Evolutionary conservation across 2,329 filamentous ascomycete species (phyloP), one percentile per base, ranked within the genome.

Genomic region (Cladorrhinum sp.): DNA sequence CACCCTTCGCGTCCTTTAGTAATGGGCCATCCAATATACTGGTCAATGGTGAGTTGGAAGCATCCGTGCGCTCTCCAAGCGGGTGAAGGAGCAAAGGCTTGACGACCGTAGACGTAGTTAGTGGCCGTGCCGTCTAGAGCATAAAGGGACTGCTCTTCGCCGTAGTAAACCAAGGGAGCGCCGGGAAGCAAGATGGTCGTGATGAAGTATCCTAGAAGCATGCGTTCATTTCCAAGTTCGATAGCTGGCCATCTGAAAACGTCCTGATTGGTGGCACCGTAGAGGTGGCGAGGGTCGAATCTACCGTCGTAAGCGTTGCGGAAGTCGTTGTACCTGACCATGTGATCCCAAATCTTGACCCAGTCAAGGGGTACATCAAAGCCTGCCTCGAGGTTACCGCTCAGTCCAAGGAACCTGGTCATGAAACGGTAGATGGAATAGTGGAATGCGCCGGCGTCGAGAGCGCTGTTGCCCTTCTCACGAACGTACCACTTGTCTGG

Each of bases 41-140:
- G 82, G 2, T 77, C 77, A 45, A 80, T 79, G 23, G 78, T 76
- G 6, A 86, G 75, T 10, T 73, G 72, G 72, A 86, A 87, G 68
- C 85, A 88, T 2, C 85, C 85, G 66, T 88, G 85, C 24, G 79
- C 77, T 65, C 84, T 82, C 85, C 85, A 88, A 1, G 84, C 85
- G 1, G 80, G 81, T 3, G 82, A 78, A 1, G 84, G 79, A 3
- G 81, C 81, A 80, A 88, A 86, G 0, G 85, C 75, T 69, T 85
- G 83, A 62, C 85, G 80, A 13, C 85, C 85, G 68, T 82, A 88
- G 29, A 88, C 79, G 65, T 87, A 88, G 66, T 88, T 86, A 57
- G 74, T 72, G 1, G 85, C 84, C 0, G 84, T 85, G 58, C 81
- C 85, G 68, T 88, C 85, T 1, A 87, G 72, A 0, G 85, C 73